These are phyloP conservation scores for Nissolia schottii DNA, from an alignment of 306 rosid genomes.

Conservation along the genomic window DNA sequence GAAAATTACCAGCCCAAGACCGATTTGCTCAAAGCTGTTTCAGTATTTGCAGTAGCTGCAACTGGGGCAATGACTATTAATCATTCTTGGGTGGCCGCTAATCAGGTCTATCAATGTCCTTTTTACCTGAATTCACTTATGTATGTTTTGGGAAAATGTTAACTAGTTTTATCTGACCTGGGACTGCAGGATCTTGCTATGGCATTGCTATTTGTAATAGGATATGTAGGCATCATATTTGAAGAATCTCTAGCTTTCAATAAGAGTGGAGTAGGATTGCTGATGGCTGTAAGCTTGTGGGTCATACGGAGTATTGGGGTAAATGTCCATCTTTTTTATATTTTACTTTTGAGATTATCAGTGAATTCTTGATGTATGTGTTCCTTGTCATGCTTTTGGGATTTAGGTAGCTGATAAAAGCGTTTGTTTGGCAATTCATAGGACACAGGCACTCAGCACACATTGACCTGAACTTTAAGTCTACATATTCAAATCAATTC, in stretches of 20 bases:
- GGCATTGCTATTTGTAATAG: slow-evolving; percentile 82
- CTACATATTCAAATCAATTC: not conserved
- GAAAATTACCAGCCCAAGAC: slow-evolving; percentile 68
- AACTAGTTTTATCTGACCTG: slow-evolving; percentile 7
- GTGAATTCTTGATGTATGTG: slow-evolving; percentile 9
- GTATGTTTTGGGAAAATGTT: not conserved
- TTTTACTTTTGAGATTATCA: slow-evolving; percentile 8
- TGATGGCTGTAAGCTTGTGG: slow-evolving; percentile 99
- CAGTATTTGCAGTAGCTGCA: slow-evolving; percentile 62
- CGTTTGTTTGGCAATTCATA: not conserved
- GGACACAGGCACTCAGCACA: not conserved
- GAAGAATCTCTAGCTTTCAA: slow-evolving; percentile 95
- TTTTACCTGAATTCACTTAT: not conserved
- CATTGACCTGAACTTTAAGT: not conserved
- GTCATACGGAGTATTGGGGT: slow-evolving; percentile 90
- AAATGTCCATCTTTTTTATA: slow-evolving; percentile 19
- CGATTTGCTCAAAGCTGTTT: slow-evolving; percentile 80
- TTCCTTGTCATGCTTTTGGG: not conserved
- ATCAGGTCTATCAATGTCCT: slow-evolving; percentile 63
- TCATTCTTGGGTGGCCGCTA: slow-evolving; percentile 92
- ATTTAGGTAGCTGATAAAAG: slow-evolving; percentile 3
- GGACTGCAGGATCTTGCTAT: slow-evolving; percentile 77
- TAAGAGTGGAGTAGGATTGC: slow-evolving; percentile 90
- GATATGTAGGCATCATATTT: slow-evolving; percentile 94
- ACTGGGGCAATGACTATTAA: slow-evolving; percentile 81